Percentiles rank a stretch among this genome's conserved stretches.
These are phyloP conservation scores for Termitomyces sp. DNA, from an alignment of 768 basidiomycete species.

Conservation along the genomic window DNA sequence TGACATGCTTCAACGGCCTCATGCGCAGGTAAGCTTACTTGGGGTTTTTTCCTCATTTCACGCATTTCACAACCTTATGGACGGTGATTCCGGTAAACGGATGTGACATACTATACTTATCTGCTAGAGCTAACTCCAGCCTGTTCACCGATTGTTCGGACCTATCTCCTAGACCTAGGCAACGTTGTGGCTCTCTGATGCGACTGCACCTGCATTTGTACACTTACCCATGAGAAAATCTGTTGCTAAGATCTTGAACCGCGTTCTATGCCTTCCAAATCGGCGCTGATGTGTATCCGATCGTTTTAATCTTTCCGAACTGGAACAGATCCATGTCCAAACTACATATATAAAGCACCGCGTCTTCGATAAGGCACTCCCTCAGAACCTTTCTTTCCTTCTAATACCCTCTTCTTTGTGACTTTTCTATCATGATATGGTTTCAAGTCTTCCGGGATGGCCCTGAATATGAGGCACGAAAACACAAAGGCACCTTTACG, in stretches of 20 bases:
- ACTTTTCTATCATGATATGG: conserved; percentile 26
- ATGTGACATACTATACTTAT: not conserved
- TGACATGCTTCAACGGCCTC: conserved; percentile 7
- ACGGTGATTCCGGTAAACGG: not conserved
- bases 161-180: not conserved
- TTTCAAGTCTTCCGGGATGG: conserved; percentile 40
- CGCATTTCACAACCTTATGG: not conserved
- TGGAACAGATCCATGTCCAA: conserved; percentile 8
- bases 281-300: conserved; percentile 14
- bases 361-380: not conserved
- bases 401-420: not conserved
- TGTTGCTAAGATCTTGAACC: conserved; percentile 8
- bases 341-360: conserved; percentile 10
- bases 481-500: conserved; percentile 27
- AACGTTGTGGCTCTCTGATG: not conserved
- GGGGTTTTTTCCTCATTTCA: not conserved
- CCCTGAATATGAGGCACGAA: conserved; percentile 44
- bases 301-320: conserved; percentile 14
- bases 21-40: conserved; percentile 4
- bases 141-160: not conserved
- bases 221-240: conserved; percentile 8
- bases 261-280: conserved; percentile 8
- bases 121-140: not conserved
- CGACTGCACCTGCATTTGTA: not conserved
- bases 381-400: not conserved